These are phyloP conservation scores for Apiotrichum veenhuisii DNA, from an alignment of 1,284 basidiomycete genomes.

Conservation along the genomic window DNA sequence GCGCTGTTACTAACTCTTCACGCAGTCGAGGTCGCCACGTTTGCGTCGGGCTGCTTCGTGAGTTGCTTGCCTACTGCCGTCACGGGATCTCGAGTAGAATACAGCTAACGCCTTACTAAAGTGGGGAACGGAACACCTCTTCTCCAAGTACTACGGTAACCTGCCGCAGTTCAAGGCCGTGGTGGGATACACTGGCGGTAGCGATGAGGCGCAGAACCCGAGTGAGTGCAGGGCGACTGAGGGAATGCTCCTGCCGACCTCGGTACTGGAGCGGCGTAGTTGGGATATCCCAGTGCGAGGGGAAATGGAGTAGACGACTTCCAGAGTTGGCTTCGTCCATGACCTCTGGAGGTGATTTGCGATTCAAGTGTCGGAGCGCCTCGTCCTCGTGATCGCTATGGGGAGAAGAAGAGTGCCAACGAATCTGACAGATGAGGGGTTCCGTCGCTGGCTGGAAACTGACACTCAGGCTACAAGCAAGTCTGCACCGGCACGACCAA, in stretches of 20 bases:
- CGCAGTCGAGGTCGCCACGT: constrained; percentile 64
- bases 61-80: constrained; percentile 13
- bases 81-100: too few species aligned
- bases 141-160: constrained; percentile 69
- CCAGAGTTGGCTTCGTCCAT: too few species aligned
- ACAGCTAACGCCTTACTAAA: constrained; percentile 12
- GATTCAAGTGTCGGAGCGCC: background rate
- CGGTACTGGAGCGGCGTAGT: too few species aligned
- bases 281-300: too few species aligned
- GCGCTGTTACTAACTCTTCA: constrained; percentile 4
- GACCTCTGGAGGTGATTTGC: too few species aligned
- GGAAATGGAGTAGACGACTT: too few species aligned
- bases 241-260: too few species aligned
- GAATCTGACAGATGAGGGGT: background rate
- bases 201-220: constrained; percentile 49
- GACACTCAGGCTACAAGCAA: constrained; percentile 57
- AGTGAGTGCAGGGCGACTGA: constrained; percentile 9
- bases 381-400: background rate
- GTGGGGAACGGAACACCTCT: constrained; percentile 85
- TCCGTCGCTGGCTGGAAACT: too few species aligned
- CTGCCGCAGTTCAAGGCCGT: constrained; percentile 58
- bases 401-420: too few species aligned
- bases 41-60: constrained; percentile 67
- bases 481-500: constrained; percentile 79
- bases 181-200: constrained; percentile 80